Base-by-base conservation (phyloP, 495 filamentous ascomycete species). In the Amphirosellinia nigrospora region DNA sequence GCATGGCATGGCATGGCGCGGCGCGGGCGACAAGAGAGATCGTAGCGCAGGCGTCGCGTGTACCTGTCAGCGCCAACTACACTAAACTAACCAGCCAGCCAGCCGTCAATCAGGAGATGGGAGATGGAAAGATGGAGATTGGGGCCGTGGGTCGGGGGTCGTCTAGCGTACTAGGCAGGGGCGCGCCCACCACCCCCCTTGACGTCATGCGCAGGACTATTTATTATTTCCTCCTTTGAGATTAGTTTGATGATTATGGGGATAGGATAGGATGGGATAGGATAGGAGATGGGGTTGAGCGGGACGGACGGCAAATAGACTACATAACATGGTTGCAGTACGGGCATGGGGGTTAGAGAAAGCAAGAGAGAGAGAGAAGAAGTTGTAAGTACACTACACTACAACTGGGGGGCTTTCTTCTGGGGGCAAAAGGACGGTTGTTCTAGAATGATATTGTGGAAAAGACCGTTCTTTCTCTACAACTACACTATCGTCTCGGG, bases 371-470 rank as follows among this genome's bases (percentile, higher is more conserved):
- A 13, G 23, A 16, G 15, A 19, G 9, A 21, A 32, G 13, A 23
- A 34, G 15, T 6, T 5, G 60, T 48, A 53, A n/a, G n/a, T n/a
- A n/a, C n/a, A n/a, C n/a, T n/a, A n/a, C n/a, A n/a, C n/a, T n/a
- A n/a, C n/a, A n/a, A n/a, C n/a, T n/a, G n/a, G 46, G 62, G 62
- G 43, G 48, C 59, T 43, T 48, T 13, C 45, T 39, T 46, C 43
- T n/a, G 43, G 63, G 63, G 63, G 46, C 34, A 23, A 46, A 43
- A 28, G 23, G 39, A 50, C 45, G 62, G 45, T n/a, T n/a, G 46
- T 65, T 65, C 63, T 65, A 65, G 63, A 65, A 65, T 41, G 63
- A 65, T 65, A 65, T 65, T 65, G 63, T 65, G 63, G 63, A 46
- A 65, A 53, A 46, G 21, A 15, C 23, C 4, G 21, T 6, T 55